These are phyloP conservation scores for Ophiostoma montium DNA, from an alignment of 2,329 filamentous ascomycete genomes.

Conservation along the genomic window DNA sequence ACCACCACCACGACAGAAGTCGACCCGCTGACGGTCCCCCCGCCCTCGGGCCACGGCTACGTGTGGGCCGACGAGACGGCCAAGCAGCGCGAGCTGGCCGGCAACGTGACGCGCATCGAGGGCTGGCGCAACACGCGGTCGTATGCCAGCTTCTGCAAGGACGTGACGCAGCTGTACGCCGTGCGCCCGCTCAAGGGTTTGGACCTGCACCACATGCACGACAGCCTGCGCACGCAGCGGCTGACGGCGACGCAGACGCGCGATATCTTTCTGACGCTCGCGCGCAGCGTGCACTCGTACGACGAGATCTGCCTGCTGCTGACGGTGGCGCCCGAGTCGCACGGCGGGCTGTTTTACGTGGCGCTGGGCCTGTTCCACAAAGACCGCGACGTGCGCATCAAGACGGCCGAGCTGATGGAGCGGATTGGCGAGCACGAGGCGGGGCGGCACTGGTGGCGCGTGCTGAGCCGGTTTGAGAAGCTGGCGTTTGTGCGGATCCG, in stretches of 20 bases:
- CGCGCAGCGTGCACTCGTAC: conserved; percentile 62
- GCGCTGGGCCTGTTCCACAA: conserved; percentile 87
- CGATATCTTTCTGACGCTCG: conserved; percentile 72
- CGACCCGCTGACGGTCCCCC: conserved; percentile 25
- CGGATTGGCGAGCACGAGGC: conserved; percentile 76
- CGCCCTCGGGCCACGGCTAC: conserved; percentile 61
- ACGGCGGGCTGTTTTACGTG: conserved; percentile 81
- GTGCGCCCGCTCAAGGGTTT: conserved; percentile 60
- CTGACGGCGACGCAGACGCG: conserved; percentile 62
- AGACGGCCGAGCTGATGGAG: conserved; percentile 67
- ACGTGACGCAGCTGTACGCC: conserved; percentile 50
- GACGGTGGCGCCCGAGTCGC: conserved; percentile 68
- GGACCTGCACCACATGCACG: conserved; percentile 84
- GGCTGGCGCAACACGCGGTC: conserved; percentile 92
- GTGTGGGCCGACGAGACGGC: conserved; percentile 79
- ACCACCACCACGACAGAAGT: conserved; percentile 40
- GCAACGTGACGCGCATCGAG: conserved; percentile 85
- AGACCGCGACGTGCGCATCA: conserved; percentile 61
- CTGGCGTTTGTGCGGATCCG: conserved; percentile 70
- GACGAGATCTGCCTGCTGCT: conserved; percentile 77
- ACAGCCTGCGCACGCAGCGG: conserved; percentile 72
- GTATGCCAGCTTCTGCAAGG: conserved; percentile 91
- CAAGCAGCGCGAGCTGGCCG: conserved; percentile 74
- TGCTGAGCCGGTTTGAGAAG: conserved; percentile 76
- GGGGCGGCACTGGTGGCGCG: conserved; percentile 83